phyloP scores from a whole-genome alignment of 768 basidiomycete genomes.

The Epithele typhae region DNA sequence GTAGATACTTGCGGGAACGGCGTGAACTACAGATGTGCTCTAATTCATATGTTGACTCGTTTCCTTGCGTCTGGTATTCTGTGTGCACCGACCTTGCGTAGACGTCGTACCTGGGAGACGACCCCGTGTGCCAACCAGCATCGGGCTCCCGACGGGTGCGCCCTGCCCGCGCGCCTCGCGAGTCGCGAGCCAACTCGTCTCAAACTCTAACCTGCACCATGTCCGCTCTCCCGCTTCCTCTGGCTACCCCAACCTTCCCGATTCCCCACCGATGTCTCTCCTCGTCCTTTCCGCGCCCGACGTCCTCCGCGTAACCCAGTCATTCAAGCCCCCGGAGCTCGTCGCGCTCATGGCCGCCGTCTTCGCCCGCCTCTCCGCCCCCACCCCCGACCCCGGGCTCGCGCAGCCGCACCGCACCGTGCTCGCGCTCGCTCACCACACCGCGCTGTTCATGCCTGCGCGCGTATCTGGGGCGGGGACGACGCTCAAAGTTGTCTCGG shows the following conservation, averaged over 20 bases:
- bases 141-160: too few relatives aligned
- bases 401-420: constrained; percentile 54
- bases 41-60: too few relatives aligned
- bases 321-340: constrained; percentile 42
- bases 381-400: constrained; percentile 3
- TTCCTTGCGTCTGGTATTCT: too few relatives aligned
- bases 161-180: too few relatives aligned
- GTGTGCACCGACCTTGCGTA: too few relatives aligned
- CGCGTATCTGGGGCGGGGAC: constrained; percentile 50
- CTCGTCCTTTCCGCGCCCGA: constrained; percentile 60
- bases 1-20: too few relatives aligned
- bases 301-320: constrained; percentile 45
- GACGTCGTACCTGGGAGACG: too few relatives aligned
- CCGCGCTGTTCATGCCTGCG: constrained; percentile 81
- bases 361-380: constrained; percentile 43
- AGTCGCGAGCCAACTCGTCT: too few relatives aligned
- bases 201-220: too few relatives aligned
- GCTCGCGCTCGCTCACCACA: constrained; percentile 51
- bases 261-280: constrained; percentile 35
- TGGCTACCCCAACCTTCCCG: not conserved
- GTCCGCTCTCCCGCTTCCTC: not conserved
- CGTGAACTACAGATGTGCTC: too few relatives aligned
- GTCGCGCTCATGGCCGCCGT: constrained; percentile 54
- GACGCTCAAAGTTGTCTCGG: constrained; percentile 76
- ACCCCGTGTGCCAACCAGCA: too few relatives aligned